Evolutionary conservation across 176 grass and related monocot genomes (phyloP).

Genomic region (Oryza coarctata): DNA sequence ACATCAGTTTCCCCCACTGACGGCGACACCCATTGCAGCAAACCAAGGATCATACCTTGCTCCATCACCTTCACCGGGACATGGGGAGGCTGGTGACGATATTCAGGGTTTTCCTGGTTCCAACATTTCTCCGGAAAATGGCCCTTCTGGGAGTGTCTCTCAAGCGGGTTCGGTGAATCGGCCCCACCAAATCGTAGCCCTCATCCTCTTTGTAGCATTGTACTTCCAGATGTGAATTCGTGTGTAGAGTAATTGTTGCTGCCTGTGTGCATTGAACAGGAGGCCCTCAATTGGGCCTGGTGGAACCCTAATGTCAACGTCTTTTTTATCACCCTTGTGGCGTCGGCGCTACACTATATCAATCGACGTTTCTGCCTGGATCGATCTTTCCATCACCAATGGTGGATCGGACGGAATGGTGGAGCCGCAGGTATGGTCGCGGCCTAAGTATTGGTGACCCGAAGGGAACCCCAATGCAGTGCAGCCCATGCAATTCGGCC

Average conservation of each 20-base stretch:
- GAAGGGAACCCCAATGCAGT: too few relatives aligned
- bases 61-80: conserved; percentile 62
- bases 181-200: conserved; percentile 1
- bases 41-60: conserved; percentile 39
- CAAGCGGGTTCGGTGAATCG: background rate
- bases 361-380: too few relatives aligned
- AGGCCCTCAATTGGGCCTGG: background rate
- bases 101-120: conserved; percentile 46
- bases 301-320: background rate
- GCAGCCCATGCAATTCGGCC: too few relatives aligned
- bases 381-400: too few relatives aligned
- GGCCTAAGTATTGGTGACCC: too few relatives aligned
- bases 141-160: conserved; percentile 41
- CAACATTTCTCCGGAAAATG: conserved; percentile 40
- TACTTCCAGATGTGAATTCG: conserved; percentile 48
- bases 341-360: too few relatives aligned
- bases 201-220: conserved; percentile 41
- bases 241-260: conserved; percentile 24
- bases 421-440: too few relatives aligned
- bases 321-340: background rate
- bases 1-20: conserved; percentile 67
- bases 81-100: conserved; percentile 52
- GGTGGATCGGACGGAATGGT: too few relatives aligned
- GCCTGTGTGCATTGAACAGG: conserved; percentile 25
- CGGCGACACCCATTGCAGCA: conserved; percentile 44